Conservation (phyloP, 2,329 filamentous ascomycete species). For the Claviceps africana region DNA sequence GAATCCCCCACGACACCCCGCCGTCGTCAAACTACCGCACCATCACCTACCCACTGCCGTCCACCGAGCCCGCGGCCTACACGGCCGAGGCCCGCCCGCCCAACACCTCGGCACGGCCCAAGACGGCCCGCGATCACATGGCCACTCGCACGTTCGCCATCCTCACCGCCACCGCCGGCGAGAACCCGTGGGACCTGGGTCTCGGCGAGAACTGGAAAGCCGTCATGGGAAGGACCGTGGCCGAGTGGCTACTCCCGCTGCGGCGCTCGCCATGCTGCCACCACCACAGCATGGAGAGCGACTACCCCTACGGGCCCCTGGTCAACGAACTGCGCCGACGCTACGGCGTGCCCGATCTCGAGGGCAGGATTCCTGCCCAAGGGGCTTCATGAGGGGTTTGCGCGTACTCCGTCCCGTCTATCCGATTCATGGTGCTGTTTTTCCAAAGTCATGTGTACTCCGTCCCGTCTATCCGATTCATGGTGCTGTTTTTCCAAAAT, state of each 20-base stretch:
- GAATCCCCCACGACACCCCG: constrained; percentile 40
- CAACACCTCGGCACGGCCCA: constrained; percentile 8
- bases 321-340: constrained; percentile 41
- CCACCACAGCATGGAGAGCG: constrained; percentile 50
- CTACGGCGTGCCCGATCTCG: constrained; percentile 12
- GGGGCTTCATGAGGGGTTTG: background rate
- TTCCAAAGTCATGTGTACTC: no score
- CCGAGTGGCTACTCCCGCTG: constrained; percentile 74
- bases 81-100: background rate
- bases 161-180: constrained; percentile 53
- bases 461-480: no score
- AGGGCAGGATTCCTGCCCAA: background rate
- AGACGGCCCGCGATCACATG: constrained; percentile 25
- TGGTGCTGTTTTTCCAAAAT: no score
- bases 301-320: constrained; percentile 53
- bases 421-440: no score
- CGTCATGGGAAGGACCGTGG: constrained; percentile 57
- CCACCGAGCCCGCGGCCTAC: background rate
- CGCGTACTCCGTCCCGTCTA: no score
- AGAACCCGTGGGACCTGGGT: constrained; percentile 79
- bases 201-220: constrained; percentile 56
- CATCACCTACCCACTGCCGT: constrained; percentile 43
- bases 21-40: constrained; percentile 30
- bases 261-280: constrained; percentile 58
- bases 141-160: constrained; percentile 64